Evolutionary conservation across 257 asterid species (phyloP), one percentile per base, ranked within the genome.

Genomic region (Solanum lycopersicoides): DNA sequence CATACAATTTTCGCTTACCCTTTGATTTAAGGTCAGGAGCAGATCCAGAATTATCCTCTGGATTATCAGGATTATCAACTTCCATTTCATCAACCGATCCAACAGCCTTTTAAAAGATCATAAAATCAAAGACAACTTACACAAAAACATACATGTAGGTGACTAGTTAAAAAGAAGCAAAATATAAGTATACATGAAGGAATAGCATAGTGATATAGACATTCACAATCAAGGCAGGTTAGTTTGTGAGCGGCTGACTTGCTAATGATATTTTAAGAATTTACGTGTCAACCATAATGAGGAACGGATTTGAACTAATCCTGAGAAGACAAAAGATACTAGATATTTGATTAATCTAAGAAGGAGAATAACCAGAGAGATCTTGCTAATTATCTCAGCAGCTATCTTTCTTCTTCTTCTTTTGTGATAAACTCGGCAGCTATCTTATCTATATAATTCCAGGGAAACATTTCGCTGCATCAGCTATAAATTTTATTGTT

Each of bases 61-160:
- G 90, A 89, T 89, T 91, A 89, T 95, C 95, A 85, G 91, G 91
- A 82, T 90, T 96, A 47, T 97, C 98, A 88, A 92, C 91, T 87
- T 96, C 99, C 99, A 97, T 95, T 93, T 93, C 96, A 90, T 97
- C 98, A 90, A 94, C 88, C 56, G 96, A 93, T 90, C 99, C 99
- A 72, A 97, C 97, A 87, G 94, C 97, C 99, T 97, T 86, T 83
- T 86, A 71, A 25, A 86, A 85, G 50, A 84, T 72, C 30, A 83
- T 25, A 87, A 83, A 83, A 75, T 23, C 42, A 44, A 74, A 84
- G 45, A 44, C 79, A 59, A 45, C 79, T 44, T 74, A 32, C 44
- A 34, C 72, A 82, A n/a, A 83, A 41, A 53, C 73, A 71, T 56
- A 14, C 47, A 45, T 25, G 16, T 66, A 45, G 18, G 28, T 47